Percentiles rank a stretch among this genome's conserved stretches.
These are phyloP conservation scores for Microascus cirrosus DNA, from an alignment of 2,329 filamentous ascomycete genomes.

Conservation along the genomic window DNA sequence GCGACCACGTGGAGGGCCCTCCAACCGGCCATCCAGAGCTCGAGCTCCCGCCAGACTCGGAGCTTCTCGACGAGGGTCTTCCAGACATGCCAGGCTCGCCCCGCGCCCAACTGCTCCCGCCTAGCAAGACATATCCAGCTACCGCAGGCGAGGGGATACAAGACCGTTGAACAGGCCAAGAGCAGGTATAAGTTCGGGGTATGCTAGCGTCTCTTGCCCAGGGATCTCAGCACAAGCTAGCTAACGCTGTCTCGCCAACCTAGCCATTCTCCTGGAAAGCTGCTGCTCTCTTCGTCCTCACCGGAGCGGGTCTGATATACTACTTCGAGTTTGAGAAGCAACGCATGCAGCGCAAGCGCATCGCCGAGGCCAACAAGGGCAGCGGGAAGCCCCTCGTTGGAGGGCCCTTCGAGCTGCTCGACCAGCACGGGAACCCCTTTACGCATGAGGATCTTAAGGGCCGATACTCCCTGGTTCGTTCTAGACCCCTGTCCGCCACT, in stretches of 20 bases:
- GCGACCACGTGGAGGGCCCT: neutral
- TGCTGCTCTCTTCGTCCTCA: conserved; percentile 70
- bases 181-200: conserved; percentile 46
- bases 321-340: conserved; percentile 94
- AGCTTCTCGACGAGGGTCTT: conserved; percentile 4
- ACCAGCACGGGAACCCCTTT: conserved; percentile 70
- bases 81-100: conserved; percentile 4
- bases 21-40: neutral
- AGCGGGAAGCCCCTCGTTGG: conserved; percentile 90
- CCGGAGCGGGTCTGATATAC: conserved; percentile 66
- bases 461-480: conserved; percentile 64
- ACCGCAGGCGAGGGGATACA: conserved; percentile 20
- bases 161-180: conserved; percentile 48
- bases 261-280: conserved; percentile 92
- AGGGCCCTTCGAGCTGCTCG: conserved; percentile 69
- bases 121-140: neutral
- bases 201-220: conserved; percentile 13
- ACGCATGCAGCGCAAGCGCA: conserved; percentile 76
- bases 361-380: conserved; percentile 87
- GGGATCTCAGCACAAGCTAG: neutral
- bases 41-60: neutral
- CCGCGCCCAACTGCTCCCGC: conserved; percentile 12
- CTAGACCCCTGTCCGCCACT: neutral
- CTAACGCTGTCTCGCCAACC: conserved; percentile 5
- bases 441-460: conserved; percentile 76